These are phyloP conservation scores for Aechmea fasciata DNA, from an alignment of 176 grass and related monocot genomes.

Conservation along the genomic window DNA sequence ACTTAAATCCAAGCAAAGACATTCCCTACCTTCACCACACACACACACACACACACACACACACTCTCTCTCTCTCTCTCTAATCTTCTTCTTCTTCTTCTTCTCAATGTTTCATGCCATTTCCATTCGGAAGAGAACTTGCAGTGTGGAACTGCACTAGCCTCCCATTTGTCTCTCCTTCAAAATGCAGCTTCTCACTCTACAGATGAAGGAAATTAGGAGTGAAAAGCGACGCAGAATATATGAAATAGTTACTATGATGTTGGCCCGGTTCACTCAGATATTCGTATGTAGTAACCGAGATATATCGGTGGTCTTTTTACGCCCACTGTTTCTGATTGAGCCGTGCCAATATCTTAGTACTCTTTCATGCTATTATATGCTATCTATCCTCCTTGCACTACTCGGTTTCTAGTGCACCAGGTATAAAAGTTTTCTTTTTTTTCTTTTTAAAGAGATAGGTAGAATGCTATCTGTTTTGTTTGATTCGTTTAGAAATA, in stretches of 20 bases:
- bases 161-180: neutral
- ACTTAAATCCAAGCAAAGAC: constrained; percentile 18
- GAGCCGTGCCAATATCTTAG: constrained; percentile 99
- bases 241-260: constrained; percentile 61
- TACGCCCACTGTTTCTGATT: constrained; percentile 31
- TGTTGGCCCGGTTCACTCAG: constrained; percentile 75
- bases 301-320: neutral
- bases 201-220: too few relatives aligned
- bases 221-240: neutral
- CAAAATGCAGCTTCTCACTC: too few relatives aligned
- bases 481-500: too few relatives aligned
- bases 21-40: constrained; percentile 4
- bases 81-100: constrained; percentile 10
- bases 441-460: too few relatives aligned
- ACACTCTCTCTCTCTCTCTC: constrained; percentile 1
- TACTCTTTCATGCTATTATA: constrained; percentile 44
- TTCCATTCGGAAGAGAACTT: neutral
- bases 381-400: neutral
- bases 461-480: too few relatives aligned
- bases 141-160: neutral
- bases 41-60: neutral
- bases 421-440: neutral
- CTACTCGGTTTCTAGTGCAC: neutral
- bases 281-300: constrained; percentile 1
- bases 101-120: neutral